These are phyloP conservation scores for Candida koratica DNA, from an alignment of 805 yeast species.

Conservation along the genomic window DNA sequence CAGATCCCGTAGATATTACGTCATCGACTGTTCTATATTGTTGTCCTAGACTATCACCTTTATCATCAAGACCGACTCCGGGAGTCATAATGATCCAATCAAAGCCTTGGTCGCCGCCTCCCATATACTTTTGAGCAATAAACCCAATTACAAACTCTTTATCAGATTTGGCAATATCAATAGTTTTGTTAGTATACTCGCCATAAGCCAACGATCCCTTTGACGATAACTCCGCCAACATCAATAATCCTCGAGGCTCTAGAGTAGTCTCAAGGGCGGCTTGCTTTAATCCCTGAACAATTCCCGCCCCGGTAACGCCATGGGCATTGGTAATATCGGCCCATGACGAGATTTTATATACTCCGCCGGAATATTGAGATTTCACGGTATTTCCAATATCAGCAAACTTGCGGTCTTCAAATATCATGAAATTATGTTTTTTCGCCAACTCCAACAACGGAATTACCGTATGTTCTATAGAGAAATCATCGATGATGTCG, in stretches of 20 bases:
- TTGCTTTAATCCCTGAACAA: slow-evolving; percentile 80
- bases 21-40: slow-evolving; percentile 91
- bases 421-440: slow-evolving; percentile 84
- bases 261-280: slow-evolving; percentile 67
- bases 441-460: slow-evolving; percentile 71
- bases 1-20: slow-evolving; percentile 83
- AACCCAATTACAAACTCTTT: slow-evolving; percentile 92
- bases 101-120: slow-evolving; percentile 75
- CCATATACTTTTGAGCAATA: slow-evolving; percentile 89
- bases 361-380: slow-evolving; percentile 87
- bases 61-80: slow-evolving; percentile 96
- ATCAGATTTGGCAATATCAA: slow-evolving; percentile 85
- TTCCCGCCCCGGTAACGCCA: slow-evolving; percentile 94
- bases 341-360: slow-evolving; percentile 87
- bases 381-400: slow-evolving; percentile 98
- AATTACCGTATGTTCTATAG: slow-evolving; percentile 69
- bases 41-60: slow-evolving; percentile 93
- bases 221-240: slow-evolving; percentile 94
- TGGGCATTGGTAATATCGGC: slow-evolving; percentile 97
- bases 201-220: slow-evolving; percentile 93
- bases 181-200: slow-evolving; percentile 80
- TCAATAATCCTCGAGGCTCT: slow-evolving; percentile 84
- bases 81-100: slow-evolving; percentile 98
- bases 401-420: slow-evolving; percentile 97
- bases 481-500: slow-evolving; percentile 86